phyloP scores from a whole-genome alignment of 2,329 filamentous ascomycete species.

The Raffaelea arxii region DNA sequence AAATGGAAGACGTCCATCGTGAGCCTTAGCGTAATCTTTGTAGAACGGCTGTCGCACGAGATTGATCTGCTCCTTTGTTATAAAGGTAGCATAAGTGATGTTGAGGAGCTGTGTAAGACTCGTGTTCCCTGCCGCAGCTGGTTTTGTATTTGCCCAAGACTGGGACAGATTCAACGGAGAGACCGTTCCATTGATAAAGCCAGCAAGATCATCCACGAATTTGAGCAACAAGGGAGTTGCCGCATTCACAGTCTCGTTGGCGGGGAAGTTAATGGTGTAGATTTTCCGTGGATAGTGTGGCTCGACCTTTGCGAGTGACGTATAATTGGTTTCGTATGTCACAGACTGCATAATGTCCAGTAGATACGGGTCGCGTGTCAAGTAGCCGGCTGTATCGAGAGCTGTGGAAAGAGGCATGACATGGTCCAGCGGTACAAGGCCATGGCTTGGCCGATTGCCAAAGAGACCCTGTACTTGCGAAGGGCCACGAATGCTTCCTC shows the following conservation, averaged over 20 bases:
- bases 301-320: slow-evolving; percentile 12
- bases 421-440: slow-evolving; percentile 27
- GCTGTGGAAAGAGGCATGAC: slow-evolving; percentile 30
- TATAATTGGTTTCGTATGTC: slow-evolving; percentile 24
- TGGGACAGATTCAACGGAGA: slow-evolving; percentile 14
- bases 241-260: slow-evolving; percentile 3
- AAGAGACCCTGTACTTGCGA: slow-evolving; percentile 27
- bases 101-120: slow-evolving; percentile 18
- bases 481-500: slow-evolving; percentile 8
- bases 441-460: slow-evolving; percentile 33
- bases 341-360: slow-evolving; percentile 23
- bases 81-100: slow-evolving; percentile 25
- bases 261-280: slow-evolving; percentile 20
- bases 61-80: slow-evolving; percentile 25
- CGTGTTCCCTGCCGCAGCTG: slow-evolving; percentile 10
- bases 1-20: slow-evolving; percentile 25
- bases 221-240: slow-evolving; percentile 15
- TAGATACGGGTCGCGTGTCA: slow-evolving; percentile 24
- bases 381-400: slow-evolving; percentile 34
- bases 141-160: slow-evolving; percentile 18
- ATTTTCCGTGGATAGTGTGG: slow-evolving; percentile 21
- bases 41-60: slow-evolving; percentile 29
- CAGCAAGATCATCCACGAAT: slow-evolving; percentile 19
- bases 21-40: slow-evolving; percentile 24
- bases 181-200: slow-evolving; percentile 16